Evolutionary conservation across 495 filamentous ascomycete species (phyloP), one percentile per base, ranked within the genome.

Genomic region (Evernia prunastri): DNA sequence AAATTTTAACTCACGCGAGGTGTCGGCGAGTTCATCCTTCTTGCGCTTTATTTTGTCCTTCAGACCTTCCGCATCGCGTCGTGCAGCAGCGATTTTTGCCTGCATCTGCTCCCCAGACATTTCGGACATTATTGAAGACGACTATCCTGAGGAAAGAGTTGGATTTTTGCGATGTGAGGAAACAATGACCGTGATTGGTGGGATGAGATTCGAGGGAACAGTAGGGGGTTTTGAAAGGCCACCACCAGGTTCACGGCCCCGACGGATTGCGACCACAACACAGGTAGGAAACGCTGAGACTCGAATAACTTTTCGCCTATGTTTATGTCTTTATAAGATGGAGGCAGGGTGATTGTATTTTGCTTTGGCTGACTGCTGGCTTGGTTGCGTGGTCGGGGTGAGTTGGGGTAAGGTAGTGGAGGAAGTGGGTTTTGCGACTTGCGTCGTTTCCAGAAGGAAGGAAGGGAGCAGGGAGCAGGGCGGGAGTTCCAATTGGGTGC

Each of bases 21-120:
- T 93, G 78, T 98, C 94, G 72, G 92, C 95, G 68, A 98, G 82
- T 77, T 97, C 94, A 85, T 98, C 94, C 88, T 97, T 98, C 84
- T 94, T 94, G 79, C 92, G 86, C 87, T 95, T 98, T 84, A 98
- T 98, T 79, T 90, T 87, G 75, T 97, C 94, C 84, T 98, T 98
- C 67, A 98, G 80, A 45, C 88, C 91, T 81, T 98, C 94, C 67
- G 94, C 94, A 82, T 98, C 94, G 81, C 94, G 90, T 80, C 94
- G 86, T 72, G 94, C 94, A 68, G 93, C 89, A 74, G 95, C 92
- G 74, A 98, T 98, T 81, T 89, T 90, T 71, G 87, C 84, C 78
- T 90, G 88, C 79, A 89, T 88, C 73, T 87, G 84, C 75, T 88
- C 86, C 69, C 84, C 82, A 72, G 76, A 84, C 81, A 86, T 85